phyloP scores from a whole-genome alignment of 768 basidiomycete genomes.

The Suillus clintonianus region DNA sequence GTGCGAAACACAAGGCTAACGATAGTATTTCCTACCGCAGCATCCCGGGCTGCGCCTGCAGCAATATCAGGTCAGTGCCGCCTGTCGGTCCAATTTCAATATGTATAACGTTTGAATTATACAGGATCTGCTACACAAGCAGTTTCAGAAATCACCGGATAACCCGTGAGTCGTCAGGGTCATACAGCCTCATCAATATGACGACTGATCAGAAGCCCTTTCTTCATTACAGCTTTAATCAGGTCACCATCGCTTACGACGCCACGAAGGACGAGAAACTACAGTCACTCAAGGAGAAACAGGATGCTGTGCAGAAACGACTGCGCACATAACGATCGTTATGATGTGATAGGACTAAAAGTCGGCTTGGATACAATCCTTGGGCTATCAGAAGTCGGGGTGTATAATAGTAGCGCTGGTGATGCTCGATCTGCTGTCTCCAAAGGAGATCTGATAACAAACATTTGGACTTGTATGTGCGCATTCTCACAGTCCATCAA shows the following conservation, averaged over 20 bases:
- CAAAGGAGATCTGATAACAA: neutral
- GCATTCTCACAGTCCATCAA: neutral
- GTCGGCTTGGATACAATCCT: neutral
- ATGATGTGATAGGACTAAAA: neutral
- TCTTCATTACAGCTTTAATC: constrained; percentile 69
- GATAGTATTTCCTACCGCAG: constrained; percentile 36
- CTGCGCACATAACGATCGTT: constrained; percentile 42
- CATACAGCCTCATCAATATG: neutral
- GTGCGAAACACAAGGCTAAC: constrained; percentile 11
- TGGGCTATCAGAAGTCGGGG: neutral
- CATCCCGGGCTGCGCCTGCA: constrained; percentile 89
- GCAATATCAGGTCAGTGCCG: constrained; percentile 73
- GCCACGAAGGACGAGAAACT: constrained; percentile 87
- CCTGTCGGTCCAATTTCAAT: neutral
- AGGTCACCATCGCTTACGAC: constrained; percentile 75
- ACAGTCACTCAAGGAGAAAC: constrained; percentile 69
- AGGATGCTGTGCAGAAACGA: constrained; percentile 64
- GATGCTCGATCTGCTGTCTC: neutral
- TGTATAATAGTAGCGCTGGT: neutral
- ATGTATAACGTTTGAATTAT: constrained; percentile 7
- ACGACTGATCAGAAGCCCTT: neutral
- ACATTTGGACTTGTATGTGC: neutral
- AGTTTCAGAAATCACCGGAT: constrained; percentile 95
- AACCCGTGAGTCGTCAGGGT: constrained; percentile 68
- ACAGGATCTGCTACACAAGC: constrained; percentile 86